These are phyloP conservation scores for Saccharomycopsis babjevae DNA, from an alignment of 805 yeast genomes.

Conservation along the genomic window DNA sequence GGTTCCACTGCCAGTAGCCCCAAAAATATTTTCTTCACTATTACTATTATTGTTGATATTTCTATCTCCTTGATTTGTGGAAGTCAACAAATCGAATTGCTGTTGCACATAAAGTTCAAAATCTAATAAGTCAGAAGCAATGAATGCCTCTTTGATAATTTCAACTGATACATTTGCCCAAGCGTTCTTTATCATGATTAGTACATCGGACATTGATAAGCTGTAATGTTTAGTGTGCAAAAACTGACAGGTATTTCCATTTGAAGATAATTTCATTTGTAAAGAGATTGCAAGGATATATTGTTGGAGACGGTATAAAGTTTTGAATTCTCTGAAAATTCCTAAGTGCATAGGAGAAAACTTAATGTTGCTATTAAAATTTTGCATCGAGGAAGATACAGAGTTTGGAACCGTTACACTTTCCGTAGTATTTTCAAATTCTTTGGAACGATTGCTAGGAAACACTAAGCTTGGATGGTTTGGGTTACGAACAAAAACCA, in stretches of 20 bases:
- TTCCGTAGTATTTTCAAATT: background rate
- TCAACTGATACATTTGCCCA: conserved; percentile 38
- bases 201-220: conserved; percentile 43
- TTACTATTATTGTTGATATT: background rate
- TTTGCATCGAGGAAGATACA: conserved; percentile 24
- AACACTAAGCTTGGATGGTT: background rate
- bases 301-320: conserved; percentile 48
- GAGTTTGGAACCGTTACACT: background rate
- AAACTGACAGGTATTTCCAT: conserved; percentile 6
- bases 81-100: conserved; percentile 1
- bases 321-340: conserved; percentile 49
- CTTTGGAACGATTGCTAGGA: background rate
- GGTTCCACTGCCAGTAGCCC: background rate
- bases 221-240: conserved; percentile 30
- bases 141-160: conserved; percentile 25
- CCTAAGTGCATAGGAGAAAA: conserved; percentile 59
- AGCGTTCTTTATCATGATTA: conserved; percentile 47
- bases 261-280: conserved; percentile 18
- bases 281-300: conserved; percentile 27
- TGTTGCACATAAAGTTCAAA: conserved; percentile 9
- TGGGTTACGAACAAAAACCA: conserved; percentile 14
- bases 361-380: conserved; percentile 21
- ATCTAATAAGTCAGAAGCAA: conserved; percentile 16
- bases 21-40: background rate
- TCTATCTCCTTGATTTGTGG: background rate